A percentile compares a stretch with the other conserved stretches of the same genome.
These are phyloP conservation scores for Mycena crocata DNA, from an alignment of 768 basidiomycete species.

Conservation along the genomic window DNA sequence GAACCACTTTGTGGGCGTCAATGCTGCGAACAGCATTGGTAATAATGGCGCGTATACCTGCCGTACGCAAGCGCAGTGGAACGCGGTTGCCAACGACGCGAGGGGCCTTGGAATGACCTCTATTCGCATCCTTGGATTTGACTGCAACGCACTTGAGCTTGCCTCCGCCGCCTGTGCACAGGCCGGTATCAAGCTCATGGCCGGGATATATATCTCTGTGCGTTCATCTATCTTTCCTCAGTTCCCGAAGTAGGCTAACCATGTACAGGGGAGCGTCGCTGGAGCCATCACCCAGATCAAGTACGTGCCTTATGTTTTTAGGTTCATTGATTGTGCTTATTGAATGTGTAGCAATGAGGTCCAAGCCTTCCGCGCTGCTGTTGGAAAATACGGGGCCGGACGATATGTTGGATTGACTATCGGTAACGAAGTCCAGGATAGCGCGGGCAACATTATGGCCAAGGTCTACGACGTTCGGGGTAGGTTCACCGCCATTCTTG, in stretches of 20 bases:
- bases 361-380: slow-evolving; percentile 46
- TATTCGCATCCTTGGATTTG: slow-evolving; percentile 50
- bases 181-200: slow-evolving; percentile 45
- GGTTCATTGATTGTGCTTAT: slow-evolving; percentile 35
- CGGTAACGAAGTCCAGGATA: slow-evolving; percentile 53
- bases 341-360: slow-evolving; percentile 46
- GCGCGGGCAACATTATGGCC: slow-evolving; percentile 46
- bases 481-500: slow-evolving; percentile 21
- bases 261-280: neutral
- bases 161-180: slow-evolving; percentile 50
- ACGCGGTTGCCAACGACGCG: slow-evolving; percentile 44
- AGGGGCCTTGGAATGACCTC: slow-evolving; percentile 47
- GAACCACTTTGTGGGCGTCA: slow-evolving; percentile 49
- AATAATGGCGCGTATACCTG: slow-evolving; percentile 45
- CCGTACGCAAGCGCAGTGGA: slow-evolving; percentile 52
- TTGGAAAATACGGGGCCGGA: slow-evolving; percentile 44
- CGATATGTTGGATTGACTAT: slow-evolving; percentile 50
- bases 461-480: slow-evolving; percentile 51
- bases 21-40: slow-evolving; percentile 48
- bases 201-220: slow-evolving; percentile 35
- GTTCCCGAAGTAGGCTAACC: neutral
- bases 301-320: neutral
- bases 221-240: neutral
- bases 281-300: neutral
- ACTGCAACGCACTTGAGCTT: slow-evolving; percentile 49